Percentiles rank a stretch among this genome's conserved stretches.
Evolutionary conservation across 441 rosid genomes (phyloP).

Genomic region (Lepidium campestre): DNA sequence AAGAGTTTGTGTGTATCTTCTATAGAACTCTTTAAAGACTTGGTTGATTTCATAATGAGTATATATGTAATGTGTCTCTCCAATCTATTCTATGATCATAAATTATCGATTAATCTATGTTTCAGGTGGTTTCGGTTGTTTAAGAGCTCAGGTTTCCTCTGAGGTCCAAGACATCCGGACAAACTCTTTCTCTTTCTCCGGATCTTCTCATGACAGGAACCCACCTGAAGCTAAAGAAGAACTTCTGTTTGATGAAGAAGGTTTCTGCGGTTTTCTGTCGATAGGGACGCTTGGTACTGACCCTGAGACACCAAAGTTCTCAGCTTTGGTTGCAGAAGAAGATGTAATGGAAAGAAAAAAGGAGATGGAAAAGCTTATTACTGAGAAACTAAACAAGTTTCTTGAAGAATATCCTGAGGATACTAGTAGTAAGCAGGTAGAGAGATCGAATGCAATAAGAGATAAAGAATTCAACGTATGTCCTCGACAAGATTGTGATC

Average conservation of each 20-base stretch:
- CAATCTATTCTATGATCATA: background rate
- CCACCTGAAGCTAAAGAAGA: slow-evolving; percentile 1
- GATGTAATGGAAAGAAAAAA: background rate
- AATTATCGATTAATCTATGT: background rate
- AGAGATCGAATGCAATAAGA: background rate
- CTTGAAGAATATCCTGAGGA: slow-evolving; percentile 1
- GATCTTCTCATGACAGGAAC: background rate
- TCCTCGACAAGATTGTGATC: background rate
- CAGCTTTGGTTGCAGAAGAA: background rate
- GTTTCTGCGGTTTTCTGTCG: slow-evolving; percentile 21
- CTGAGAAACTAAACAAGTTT: slow-evolving; percentile 18
- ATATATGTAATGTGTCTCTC: background rate
- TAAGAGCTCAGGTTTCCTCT: background rate
- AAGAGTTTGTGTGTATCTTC: background rate
- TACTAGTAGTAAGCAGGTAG: background rate
- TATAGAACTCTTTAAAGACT: background rate
- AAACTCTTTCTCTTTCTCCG: slow-evolving; percentile 19
- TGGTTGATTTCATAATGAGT: background rate
- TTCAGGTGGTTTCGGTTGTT: slow-evolving; percentile 10
- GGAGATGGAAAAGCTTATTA: slow-evolving; percentile 9
- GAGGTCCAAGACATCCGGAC: slow-evolving; percentile 26
- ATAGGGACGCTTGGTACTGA: slow-evolving; percentile 22
- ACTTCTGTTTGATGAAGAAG: slow-evolving; percentile 6
- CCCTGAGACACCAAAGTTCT: slow-evolving; percentile 26
- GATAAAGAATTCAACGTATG: background rate